These are phyloP conservation scores for Murraya paniculata DNA, from an alignment of 345 rosid genomes.

Conservation along the genomic window DNA sequence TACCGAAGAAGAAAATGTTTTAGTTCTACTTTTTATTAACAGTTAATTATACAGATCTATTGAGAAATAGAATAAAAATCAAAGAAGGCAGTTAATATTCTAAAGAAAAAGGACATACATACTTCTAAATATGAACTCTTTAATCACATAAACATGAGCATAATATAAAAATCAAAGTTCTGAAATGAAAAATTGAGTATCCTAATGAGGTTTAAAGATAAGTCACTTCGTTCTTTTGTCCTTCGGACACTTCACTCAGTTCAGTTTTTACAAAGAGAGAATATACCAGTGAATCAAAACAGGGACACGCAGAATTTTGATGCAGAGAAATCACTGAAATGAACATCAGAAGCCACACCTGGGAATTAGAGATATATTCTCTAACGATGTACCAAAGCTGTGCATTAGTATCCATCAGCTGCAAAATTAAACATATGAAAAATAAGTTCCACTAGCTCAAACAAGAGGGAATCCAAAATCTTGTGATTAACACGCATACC, in stretches of 20 bases:
- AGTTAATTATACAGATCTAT: background rate
- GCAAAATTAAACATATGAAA: constrained; percentile 25
- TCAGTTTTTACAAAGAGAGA: background rate
- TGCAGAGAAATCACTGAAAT: constrained; percentile 14
- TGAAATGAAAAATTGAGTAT: background rate
- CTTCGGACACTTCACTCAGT: background rate
- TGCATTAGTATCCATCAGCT: constrained; percentile 99
- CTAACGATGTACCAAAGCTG: constrained; percentile 97
- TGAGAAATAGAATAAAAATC: background rate
- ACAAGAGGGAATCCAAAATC: constrained; percentile 17
- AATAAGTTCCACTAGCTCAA: constrained; percentile 20
- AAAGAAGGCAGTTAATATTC: background rate
- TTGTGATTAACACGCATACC: constrained; percentile 50
- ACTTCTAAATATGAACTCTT: background rate
- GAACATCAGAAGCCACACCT: constrained; percentile 50
- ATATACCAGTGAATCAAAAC: background rate
- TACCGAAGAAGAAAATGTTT: too few species aligned
- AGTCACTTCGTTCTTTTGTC: background rate
- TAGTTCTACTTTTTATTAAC: too few species aligned
- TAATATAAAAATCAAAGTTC: background rate
- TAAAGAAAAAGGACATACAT: background rate
- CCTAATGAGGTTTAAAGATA: background rate
- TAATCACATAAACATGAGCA: background rate
- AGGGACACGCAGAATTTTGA: background rate
- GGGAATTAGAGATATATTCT: constrained; percentile 91